These are phyloP conservation scores for Dimocarpus longan DNA, from an alignment of 345 rosid species.

Conservation along the genomic window DNA sequence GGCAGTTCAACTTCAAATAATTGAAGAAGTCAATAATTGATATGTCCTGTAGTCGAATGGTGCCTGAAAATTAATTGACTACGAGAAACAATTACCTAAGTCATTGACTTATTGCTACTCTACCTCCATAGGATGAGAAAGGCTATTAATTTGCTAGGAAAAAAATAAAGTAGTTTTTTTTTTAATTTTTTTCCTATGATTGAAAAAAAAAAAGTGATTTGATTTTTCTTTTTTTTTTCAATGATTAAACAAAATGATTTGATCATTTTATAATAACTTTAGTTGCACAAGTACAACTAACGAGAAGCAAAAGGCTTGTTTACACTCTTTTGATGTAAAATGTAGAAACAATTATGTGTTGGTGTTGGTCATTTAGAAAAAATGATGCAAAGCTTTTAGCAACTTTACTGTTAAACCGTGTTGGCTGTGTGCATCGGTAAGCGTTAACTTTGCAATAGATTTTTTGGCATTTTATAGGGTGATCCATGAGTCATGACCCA, in stretches of 20 bases:
- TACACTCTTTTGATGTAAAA: not conserved
- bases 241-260: too few species aligned
- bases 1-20: not conserved
- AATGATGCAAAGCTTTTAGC: conserved; percentile 11
- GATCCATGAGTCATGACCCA: not conserved
- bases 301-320: not conserved
- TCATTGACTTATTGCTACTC: conserved; percentile 1
- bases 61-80: not conserved
- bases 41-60: not conserved
- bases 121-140: not conserved
- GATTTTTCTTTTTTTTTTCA: too few species aligned
- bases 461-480: not conserved
- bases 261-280: too few species aligned
- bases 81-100: not conserved
- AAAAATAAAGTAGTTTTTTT: too few species aligned
- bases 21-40: not conserved
- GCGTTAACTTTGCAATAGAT: not conserved
- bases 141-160: not conserved
- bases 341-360: conserved; percentile 12
- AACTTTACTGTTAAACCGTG: conserved; percentile 2
- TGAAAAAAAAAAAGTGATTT: too few species aligned
- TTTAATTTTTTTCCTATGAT: too few species aligned
- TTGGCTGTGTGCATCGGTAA: not conserved
- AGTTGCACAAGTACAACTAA: not conserved
- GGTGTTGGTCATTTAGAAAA: not conserved